These are phyloP conservation scores for Hamamelis virginiana DNA, from an alignment of 164 flowering plant genomes.

Conservation along the genomic window DNA sequence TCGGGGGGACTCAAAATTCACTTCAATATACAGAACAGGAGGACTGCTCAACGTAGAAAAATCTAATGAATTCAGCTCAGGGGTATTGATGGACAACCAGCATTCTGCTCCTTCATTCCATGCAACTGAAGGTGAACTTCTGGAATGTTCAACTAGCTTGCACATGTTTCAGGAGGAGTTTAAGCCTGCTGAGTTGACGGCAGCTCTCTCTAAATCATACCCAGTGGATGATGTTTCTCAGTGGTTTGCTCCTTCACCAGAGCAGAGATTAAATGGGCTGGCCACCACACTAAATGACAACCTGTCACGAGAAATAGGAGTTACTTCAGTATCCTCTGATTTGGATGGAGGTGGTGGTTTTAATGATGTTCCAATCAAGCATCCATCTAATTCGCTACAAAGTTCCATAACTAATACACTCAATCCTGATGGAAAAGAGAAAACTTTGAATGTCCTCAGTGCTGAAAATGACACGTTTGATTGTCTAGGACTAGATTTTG, in stretches of 20 bases:
- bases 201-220: constrained; percentile 17
- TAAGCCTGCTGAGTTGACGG: constrained; percentile 17
- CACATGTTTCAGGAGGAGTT: constrained; percentile 19
- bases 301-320: constrained; percentile 26
- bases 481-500: constrained; percentile 31
- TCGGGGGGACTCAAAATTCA: constrained; percentile 17
- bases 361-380: constrained; percentile 18
- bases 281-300: constrained; percentile 16
- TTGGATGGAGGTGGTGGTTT: constrained; percentile 15
- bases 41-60: constrained; percentile 10
- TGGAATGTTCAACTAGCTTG: constrained; percentile 17
- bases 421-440: constrained; percentile 23
- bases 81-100: constrained; percentile 16
- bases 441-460: constrained; percentile 14
- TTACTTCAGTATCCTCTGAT: constrained; percentile 24
- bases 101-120: constrained; percentile 13
- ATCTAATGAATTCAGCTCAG: constrained; percentile 9
- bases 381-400: constrained; percentile 30
- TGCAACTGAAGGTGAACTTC: constrained; percentile 24
- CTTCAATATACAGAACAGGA: constrained; percentile 13
- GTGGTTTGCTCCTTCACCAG: constrained; percentile 35
- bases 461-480: constrained; percentile 34
- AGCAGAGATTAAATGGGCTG: constrained; percentile 20
- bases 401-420: constrained; percentile 29
- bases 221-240: constrained; percentile 33